Conservation (phyloP, 1,284 basidiomycete species). For the Chalciporus sp. region DNA sequence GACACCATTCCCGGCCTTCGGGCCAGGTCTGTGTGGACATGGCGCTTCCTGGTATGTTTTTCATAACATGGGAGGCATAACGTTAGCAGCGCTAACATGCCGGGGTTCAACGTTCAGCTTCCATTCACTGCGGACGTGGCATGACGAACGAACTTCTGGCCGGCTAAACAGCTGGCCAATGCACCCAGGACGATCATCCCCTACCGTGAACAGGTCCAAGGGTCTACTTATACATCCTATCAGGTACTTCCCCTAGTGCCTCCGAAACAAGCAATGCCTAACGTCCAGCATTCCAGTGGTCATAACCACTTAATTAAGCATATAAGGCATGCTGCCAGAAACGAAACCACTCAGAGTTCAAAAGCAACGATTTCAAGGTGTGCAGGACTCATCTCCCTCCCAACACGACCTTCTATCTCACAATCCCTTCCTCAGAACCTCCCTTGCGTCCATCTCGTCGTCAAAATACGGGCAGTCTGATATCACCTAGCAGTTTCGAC, state of each 20-base stretch:
- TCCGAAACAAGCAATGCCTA: not conserved
- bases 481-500: not conserved
- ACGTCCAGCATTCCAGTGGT: not conserved
- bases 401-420: not conserved
- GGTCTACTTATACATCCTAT: not conserved
- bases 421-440: not conserved
- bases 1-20: not conserved
- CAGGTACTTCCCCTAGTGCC: not conserved
- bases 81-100: too few relatives aligned
- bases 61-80: too few relatives aligned
- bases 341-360: not conserved
- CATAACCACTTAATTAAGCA: not conserved
- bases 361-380: conserved; percentile 1
- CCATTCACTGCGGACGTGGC: not conserved
- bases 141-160: not conserved
- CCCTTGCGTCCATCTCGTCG: not conserved
- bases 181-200: not conserved
- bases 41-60: not conserved
- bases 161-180: not conserved
- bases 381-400: not conserved
- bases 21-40: not conserved
- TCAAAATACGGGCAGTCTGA: conserved; percentile 17
- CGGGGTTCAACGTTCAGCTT: too few relatives aligned
- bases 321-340: not conserved
- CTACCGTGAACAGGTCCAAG: not conserved